Base-by-base conservation (phyloP, 73 alveolate genomes). In the Effrenium voratum region DNA sequence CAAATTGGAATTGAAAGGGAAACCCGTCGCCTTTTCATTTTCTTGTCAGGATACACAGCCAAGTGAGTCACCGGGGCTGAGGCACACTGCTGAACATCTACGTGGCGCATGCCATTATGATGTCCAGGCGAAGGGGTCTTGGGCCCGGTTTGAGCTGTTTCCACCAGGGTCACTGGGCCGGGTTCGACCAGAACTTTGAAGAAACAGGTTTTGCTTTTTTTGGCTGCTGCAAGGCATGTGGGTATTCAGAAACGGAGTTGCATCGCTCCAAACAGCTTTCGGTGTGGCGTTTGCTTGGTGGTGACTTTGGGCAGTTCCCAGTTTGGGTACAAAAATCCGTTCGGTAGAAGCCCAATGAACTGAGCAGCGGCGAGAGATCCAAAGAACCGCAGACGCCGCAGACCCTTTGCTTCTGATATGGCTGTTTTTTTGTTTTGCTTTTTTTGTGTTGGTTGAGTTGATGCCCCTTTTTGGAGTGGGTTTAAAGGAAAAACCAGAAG, bases 41-140 rank as follows among this genome's bases (percentile, higher is more conserved):
- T n/a, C 38, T 72, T 0, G 45, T 5, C n/a, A 32, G 5, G 50
- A 49, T 12, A 12, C 32, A 34, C 32, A 34, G 30, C 68, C 30
- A 22, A 55, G 12, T 55, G 22, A 55, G 12, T 10, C 1, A 4
- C 15, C 2, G 83, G 49, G 8, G 82, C 43, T 34, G 2, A 85
- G 93, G 93, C 59, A 85, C 76, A n/a, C 22, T 85, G 81, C 80
- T 57, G 63, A 85, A 44, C 60, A 32, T 85, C 80, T 85, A 85
- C 60, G 46, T 85, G 79, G 93, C 93, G 12, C 93, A 85, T 49
- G 93, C 93, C 16, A 85, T 85, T 79, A 85, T 85, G 93, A 55
- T 57, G 93, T 85, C 93, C 13, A 85, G 93, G 93, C 79, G 24
- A 26, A 38, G 59, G 49, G 45, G 4, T 15, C 24, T 13, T 32